Conservation (phyloP, 2,329 filamentous ascomycete species). For the Fusarium udum region DNA sequence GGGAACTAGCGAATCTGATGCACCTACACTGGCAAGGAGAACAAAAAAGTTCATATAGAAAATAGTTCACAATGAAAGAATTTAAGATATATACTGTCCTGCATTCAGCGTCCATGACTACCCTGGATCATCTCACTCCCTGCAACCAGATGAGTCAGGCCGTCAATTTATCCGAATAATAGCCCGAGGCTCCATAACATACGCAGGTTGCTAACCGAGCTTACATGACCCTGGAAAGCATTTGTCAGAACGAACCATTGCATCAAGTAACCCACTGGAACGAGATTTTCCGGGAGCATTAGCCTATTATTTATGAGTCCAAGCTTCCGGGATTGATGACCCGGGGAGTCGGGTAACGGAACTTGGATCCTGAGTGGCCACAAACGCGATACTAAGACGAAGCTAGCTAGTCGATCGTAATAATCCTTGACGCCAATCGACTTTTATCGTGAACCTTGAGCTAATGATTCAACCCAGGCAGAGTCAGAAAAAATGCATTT, state of each 20-base stretch:
- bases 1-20: fast-evolving
- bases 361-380: not conserved
- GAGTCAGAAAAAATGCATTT: not conserved
- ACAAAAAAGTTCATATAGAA: fast-evolving
- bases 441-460: not conserved
- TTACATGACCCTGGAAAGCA: not conserved
- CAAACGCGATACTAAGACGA: fast-evolving
- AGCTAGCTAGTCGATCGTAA: not conserved
- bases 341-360: not conserved
- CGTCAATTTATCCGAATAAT: not conserved
- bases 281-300: not conserved
- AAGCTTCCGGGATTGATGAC: not conserved
- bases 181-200: not conserved
- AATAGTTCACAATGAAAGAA: not conserved
- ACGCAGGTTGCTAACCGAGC: not conserved
- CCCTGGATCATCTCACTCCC: not conserved
- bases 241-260: not conserved
- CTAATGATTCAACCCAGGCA: not conserved
- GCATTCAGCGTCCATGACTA: too few relatives aligned
- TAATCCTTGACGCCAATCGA: not conserved
- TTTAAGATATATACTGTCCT: not conserved
- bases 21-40: not conserved
- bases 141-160: not conserved
- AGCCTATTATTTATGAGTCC: not conserved
- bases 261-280: not conserved